phyloP scores from a whole-genome alignment of 805 yeast species.

The Teunomyces stri region DNA sequence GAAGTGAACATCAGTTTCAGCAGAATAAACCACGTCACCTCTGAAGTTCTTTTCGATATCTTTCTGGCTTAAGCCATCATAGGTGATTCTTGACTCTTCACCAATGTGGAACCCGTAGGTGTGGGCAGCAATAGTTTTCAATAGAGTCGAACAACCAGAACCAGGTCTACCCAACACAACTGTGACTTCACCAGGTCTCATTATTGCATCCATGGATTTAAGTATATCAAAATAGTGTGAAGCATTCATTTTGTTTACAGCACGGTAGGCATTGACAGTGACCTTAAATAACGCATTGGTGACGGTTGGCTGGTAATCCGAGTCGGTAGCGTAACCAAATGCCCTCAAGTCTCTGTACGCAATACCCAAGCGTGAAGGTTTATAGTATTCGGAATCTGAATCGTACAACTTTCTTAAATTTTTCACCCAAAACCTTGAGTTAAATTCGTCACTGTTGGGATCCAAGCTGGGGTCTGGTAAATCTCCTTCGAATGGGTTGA shows the following conservation, averaged over 20 bases:
- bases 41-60: conserved; percentile 30
- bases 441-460: conserved; percentile 58
- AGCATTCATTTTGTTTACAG: conserved; percentile 18
- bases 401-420: conserved; percentile 54
- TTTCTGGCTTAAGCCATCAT: conserved; percentile 31
- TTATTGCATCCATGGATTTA: conserved; percentile 34
- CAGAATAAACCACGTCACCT: conserved; percentile 43
- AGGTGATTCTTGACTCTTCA: conserved; percentile 28
- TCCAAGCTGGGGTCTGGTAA: conserved; percentile 44
- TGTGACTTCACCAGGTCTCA: conserved; percentile 39
- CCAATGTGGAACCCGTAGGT: conserved; percentile 39
- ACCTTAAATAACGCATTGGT: conserved; percentile 35
- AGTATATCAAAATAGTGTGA: conserved; percentile 30
- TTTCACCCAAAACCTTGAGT: conserved; percentile 65
- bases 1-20: conserved; percentile 57
- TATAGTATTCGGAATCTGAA: conserved; percentile 60
- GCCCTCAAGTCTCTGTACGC: conserved; percentile 59
- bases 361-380: conserved; percentile 58
- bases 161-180: conserved; percentile 44
- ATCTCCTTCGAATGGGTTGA: conserved; percentile 31
- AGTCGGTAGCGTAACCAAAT: conserved; percentile 63
- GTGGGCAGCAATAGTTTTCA: conserved; percentile 37
- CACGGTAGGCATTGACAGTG: conserved; percentile 15
- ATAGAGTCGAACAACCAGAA: conserved; percentile 40
- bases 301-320: conserved; percentile 64